Evolutionary conservation across 108 stramenopile genomes (phyloP).

Genomic region (Fragilariopsis cylindrus): DNA sequence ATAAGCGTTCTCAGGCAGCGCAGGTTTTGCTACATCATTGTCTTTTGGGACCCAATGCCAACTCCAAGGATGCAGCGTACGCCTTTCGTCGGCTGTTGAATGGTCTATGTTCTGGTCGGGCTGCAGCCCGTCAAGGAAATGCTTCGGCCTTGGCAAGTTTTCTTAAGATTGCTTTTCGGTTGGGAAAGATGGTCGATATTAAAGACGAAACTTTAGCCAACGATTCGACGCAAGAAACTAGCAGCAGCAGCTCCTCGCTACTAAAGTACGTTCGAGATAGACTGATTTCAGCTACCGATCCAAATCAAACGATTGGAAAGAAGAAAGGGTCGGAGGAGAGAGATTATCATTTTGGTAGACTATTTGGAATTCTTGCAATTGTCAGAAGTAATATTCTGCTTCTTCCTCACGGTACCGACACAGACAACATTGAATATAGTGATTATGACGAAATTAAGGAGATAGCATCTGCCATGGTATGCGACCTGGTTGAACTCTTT

Average conservation of each 20-base stretch:
- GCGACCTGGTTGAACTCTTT: slow-evolving; percentile 77
- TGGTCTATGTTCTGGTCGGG: slow-evolving; percentile 81
- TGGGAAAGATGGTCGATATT: slow-evolving; percentile 38
- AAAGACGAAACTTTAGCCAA: slow-evolving; percentile 34
- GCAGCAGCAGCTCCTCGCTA: slow-evolving; percentile 18
- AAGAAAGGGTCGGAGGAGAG: slow-evolving; percentile 80
- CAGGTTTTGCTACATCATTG: slow-evolving; percentile 73
- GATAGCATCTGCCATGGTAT: slow-evolving; percentile 11
- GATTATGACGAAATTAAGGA: slow-evolving; percentile 14
- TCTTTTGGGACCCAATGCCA: slow-evolving; percentile 50
- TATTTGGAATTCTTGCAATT: slow-evolving; percentile 81
- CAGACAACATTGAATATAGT: not conserved
- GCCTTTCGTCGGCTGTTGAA: slow-evolving; percentile 78
- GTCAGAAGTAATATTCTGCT: slow-evolving; percentile 65
- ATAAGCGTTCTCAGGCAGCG: slow-evolving; percentile 69
- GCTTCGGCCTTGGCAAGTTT: slow-evolving; percentile 78
- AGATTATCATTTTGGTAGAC: slow-evolving; percentile 78
- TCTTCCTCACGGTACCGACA: slow-evolving; percentile 3
- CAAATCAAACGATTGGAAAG: slow-evolving; percentile 45
- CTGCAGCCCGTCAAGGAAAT: slow-evolving; percentile 83
- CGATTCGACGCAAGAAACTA: too few relatives aligned
- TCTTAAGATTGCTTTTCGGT: slow-evolving; percentile 55
- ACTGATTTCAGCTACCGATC: slow-evolving; percentile 51
- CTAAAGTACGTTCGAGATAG: slow-evolving; percentile 50
- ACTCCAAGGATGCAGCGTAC: slow-evolving; percentile 77